These are phyloP conservation scores for Saccharum hybrid DNA, from an alignment of 202 grass and related monocot genomes.

Conservation along the genomic window DNA sequence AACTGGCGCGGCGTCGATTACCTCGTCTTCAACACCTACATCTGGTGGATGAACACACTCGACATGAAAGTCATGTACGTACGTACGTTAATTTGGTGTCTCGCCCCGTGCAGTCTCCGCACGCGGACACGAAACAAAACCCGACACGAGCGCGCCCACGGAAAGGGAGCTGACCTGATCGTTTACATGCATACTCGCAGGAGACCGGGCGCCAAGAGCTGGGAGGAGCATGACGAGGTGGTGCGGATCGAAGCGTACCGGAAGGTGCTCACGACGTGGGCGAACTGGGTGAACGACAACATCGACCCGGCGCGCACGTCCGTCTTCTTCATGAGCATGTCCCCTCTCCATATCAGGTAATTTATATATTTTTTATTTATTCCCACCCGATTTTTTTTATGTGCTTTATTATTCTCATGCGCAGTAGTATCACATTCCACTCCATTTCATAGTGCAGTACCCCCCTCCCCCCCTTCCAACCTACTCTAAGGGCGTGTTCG, in stretches of 20 bases:
- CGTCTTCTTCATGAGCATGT: constrained; percentile 98
- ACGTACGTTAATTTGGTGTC: too few relatives aligned
- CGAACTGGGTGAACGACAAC: constrained; percentile 69
- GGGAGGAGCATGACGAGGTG: constrained; percentile 80
- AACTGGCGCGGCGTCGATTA: constrained; percentile 82
- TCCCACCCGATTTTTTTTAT: background rate
- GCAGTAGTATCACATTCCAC: background rate
- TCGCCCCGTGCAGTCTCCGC: too few relatives aligned
- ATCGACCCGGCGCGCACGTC: constrained; percentile 74
- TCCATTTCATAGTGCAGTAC: background rate
- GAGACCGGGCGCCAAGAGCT: constrained; percentile 54
- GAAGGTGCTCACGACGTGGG: constrained; percentile 74
- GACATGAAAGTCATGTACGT: constrained; percentile 80
- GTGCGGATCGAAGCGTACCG: constrained; percentile 64
- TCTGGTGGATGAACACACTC: constrained; percentile 93
- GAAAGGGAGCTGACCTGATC: background rate
- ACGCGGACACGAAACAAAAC: too few relatives aligned
- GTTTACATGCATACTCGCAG: constrained; percentile 33
- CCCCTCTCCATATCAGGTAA: constrained; percentile 79
- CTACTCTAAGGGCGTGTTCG: too few relatives aligned
- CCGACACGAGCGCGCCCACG: too few relatives aligned
- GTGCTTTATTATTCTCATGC: background rate
- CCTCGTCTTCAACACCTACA: constrained; percentile 91
- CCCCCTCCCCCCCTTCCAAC: too few relatives aligned
- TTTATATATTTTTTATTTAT: background rate